These are phyloP conservation scores for Didymella segeticola DNA, from an alignment of 2,329 filamentous ascomycete genomes.

Conservation along the genomic window DNA sequence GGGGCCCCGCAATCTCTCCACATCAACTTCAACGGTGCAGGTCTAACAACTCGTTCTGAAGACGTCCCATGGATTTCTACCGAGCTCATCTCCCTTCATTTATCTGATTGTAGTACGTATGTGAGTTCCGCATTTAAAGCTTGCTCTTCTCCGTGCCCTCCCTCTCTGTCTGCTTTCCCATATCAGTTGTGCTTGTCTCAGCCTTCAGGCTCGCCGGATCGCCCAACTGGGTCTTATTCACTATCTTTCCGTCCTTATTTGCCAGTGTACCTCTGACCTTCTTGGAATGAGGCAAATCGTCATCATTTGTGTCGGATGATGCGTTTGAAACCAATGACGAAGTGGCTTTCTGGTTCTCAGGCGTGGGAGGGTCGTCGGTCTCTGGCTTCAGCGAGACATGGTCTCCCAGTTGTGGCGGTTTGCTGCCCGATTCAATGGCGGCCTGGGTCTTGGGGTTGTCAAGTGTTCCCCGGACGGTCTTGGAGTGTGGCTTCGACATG, in stretches of 20 bases:
- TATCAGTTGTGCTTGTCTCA: slow-evolving; percentile 32
- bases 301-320: slow-evolving; percentile 19
- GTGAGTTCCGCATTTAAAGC: slow-evolving; percentile 11
- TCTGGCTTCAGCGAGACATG: slow-evolving; percentile 33
- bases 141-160: slow-evolving; percentile 31
- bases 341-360: slow-evolving; percentile 8
- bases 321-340: slow-evolving; percentile 13
- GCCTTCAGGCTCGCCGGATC: slow-evolving; percentile 40
- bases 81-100: not conserved
- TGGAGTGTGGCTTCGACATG: slow-evolving; percentile 30
- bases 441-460: slow-evolving; percentile 37
- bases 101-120: not conserved
- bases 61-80: not conserved
- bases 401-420: slow-evolving; percentile 32
- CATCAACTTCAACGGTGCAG: not conserved
- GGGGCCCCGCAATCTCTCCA: slow-evolving; percentile 15
- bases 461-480: slow-evolving; percentile 43
- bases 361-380: slow-evolving; percentile 19
- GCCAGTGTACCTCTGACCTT: slow-evolving; percentile 34
- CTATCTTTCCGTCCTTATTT: slow-evolving; percentile 26
- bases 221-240: slow-evolving; percentile 38
- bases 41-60: not conserved
- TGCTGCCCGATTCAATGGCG: slow-evolving; percentile 22
- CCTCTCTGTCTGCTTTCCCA: slow-evolving; percentile 28
- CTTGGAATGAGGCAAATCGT: slow-evolving; percentile 32